phyloP scores from a whole-genome alignment of 2,329 filamentous ascomycete genomes.

The Claviceps sp. region DNA sequence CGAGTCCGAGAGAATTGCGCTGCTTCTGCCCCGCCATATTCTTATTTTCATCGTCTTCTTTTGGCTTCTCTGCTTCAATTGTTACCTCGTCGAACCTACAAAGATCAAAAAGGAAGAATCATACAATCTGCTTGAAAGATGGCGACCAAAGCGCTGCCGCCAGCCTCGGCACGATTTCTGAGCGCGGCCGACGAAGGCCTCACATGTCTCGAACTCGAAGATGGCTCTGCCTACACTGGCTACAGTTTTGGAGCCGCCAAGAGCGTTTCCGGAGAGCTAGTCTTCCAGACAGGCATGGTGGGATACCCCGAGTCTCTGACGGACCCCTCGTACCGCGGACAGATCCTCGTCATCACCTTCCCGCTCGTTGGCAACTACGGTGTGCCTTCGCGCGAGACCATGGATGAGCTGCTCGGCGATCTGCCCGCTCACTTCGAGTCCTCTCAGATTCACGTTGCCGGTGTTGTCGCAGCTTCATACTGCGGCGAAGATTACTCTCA shows the following conservation, averaged over 20 bases:
- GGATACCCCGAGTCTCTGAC: constrained; percentile 92
- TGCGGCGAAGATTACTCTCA: constrained; percentile 93
- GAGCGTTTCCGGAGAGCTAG: constrained; percentile 89
- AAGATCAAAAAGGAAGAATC: too few relatives aligned
- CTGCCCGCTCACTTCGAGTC: constrained; percentile 91
- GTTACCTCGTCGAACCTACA: background rate
- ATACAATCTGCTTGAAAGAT: constrained; percentile 13
- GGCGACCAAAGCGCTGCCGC: constrained; percentile 28
- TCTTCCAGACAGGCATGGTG: constrained; percentile 99
- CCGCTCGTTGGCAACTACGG: constrained; percentile 98
- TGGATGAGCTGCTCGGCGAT: constrained; percentile 74
- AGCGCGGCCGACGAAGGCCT: constrained; percentile 43
- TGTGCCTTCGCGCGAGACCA: constrained; percentile 73
- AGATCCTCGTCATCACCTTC: constrained; percentile 97
- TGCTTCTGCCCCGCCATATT: constrained; percentile 17
- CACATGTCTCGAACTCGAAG: constrained; percentile 82
- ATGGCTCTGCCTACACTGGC: constrained; percentile 83
- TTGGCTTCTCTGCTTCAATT: background rate
- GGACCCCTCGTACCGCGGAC: constrained; percentile 78
- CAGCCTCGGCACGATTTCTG: constrained; percentile 48
- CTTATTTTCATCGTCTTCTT: background rate
- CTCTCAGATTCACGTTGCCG: constrained; percentile 82
- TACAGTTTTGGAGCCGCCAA: constrained; percentile 94
- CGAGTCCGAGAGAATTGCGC: constrained; percentile 4
- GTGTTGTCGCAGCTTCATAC: constrained; percentile 82